Evolutionary conservation across 805 yeast species (phyloP), one percentile per base, ranked within the genome.

Genomic region (Teunomyces aglyptinius): DNA sequence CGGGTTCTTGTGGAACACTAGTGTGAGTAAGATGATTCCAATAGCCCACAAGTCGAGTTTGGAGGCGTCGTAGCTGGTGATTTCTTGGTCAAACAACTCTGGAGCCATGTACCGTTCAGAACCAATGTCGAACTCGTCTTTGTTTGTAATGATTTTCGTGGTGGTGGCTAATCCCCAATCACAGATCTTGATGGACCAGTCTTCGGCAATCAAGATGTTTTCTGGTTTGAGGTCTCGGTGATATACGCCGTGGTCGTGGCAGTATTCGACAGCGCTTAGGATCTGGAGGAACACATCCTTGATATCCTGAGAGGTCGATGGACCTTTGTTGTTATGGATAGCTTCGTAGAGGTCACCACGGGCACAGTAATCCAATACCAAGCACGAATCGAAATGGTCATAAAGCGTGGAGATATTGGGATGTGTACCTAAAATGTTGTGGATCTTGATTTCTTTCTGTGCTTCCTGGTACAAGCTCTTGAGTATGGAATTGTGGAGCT

Each of bases 41-140:
- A 87, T 68, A 0, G 96, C 83, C 97, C 97, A 90, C 41, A 90
- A 73, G 67, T 90, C 97, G 43, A 86, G 85, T 64, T 86, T 85
- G 16, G 83, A 81, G 6, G 96, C 89, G 56, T 85, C 86, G 63
- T 90, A 91, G 36, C 75, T 70, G 29, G 78, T 80, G 41, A 81
- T 67, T 34, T 69, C 68, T 11, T 64, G 54, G 45, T 89, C 96
- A 60, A 89, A 84, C 47, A 89, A 68, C 61, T 90, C 97, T 1
- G 97, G 97, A 0, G 97, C 95, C 97, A 90, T 90, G 65, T 90
- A 90, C 51, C 96, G 76, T 66, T 89, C 96, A 45, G 89, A 81
- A 19, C 97, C 97, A 48, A 89, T 86, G 50, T 88, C 96, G 62
- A 89, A 86, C 49, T 71, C 77, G 41, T 52, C 57, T 19, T 54